These are phyloP conservation scores for Posidonia australis DNA, from an alignment of 106 monocot genomes.

Conservation along the genomic window DNA sequence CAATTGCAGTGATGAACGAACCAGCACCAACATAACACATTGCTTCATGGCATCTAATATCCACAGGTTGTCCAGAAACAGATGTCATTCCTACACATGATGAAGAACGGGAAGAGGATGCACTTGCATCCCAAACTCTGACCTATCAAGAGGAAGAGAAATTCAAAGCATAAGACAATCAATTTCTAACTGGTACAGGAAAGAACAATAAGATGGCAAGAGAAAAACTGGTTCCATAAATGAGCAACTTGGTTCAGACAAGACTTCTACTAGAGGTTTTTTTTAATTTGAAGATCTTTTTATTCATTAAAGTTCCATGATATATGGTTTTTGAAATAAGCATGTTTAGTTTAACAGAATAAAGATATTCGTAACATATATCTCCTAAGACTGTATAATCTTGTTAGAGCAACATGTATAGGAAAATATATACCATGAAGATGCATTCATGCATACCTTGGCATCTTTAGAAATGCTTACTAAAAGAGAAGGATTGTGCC, in stretches of 20 bases:
- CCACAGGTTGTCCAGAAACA: slow-evolving; percentile 40
- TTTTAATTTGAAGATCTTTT: too few relatives aligned
- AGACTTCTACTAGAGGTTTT: too few relatives aligned
- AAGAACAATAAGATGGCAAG: background rate
- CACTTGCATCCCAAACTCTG: slow-evolving; percentile 56
- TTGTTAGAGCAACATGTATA: too few relatives aligned
- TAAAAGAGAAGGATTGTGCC: slow-evolving; percentile 63
- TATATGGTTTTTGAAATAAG: too few relatives aligned
- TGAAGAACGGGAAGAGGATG: slow-evolving; percentile 39
- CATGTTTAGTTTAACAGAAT: too few relatives aligned
- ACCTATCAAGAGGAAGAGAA: slow-evolving; percentile 24
- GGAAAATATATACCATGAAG: too few relatives aligned
- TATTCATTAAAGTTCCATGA: too few relatives aligned
- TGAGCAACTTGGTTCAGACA: too few relatives aligned
- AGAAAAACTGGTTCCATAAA: background rate
- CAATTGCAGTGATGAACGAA: slow-evolving; percentile 43
- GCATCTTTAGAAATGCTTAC: slow-evolving; percentile 74
- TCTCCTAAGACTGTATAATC: too few relatives aligned
- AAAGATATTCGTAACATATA: too few relatives aligned
- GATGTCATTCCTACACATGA: slow-evolving; percentile 69
- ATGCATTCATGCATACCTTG: slow-evolving; percentile 31
- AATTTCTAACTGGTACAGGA: too few relatives aligned
- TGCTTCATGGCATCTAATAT: slow-evolving; percentile 54
- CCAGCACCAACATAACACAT: slow-evolving; percentile 65
- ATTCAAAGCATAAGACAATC: background rate